Conservation (phyloP, 257 asterid species). For the Phtheirospermum japonicum region DNA sequence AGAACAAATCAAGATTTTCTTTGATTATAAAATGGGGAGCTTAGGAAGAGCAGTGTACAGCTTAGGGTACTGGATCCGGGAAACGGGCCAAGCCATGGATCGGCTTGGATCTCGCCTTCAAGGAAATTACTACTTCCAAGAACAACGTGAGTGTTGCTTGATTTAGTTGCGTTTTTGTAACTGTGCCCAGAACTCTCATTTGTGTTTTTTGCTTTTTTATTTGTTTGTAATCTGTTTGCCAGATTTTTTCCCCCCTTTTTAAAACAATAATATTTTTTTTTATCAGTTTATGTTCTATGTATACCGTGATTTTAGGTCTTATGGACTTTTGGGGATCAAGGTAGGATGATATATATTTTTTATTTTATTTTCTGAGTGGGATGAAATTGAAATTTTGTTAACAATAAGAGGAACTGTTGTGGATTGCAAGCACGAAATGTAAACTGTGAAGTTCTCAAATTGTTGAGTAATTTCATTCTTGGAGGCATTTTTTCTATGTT, state of each 20-base stretch:
- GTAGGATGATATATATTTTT: background rate
- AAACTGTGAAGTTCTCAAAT: too few relatives aligned
- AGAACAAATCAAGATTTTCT: too few relatives aligned
- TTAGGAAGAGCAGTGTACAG: conserved; percentile 68
- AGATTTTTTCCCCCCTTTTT: too few relatives aligned
- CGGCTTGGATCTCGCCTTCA: conserved; percentile 68
- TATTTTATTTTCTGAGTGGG: background rate
- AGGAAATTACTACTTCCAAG: conserved; percentile 55
- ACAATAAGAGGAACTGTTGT: conserved; percentile 13
- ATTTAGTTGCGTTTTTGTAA: background rate
- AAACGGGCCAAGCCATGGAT: conserved; percentile 77
- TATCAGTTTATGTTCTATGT: too few relatives aligned
- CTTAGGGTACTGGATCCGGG: conserved; percentile 62
- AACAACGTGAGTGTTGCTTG: conserved; percentile 41
- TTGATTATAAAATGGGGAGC: conserved; percentile 49
- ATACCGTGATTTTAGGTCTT: too few relatives aligned
- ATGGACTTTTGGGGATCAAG: background rate
- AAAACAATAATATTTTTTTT: too few relatives aligned
- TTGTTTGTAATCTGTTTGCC: background rate
- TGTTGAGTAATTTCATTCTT: too few relatives aligned
- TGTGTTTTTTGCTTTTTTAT: background rate
- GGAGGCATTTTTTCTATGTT: too few relatives aligned
- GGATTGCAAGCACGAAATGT: background rate
- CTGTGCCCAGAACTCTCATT: background rate
- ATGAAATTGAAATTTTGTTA: background rate